phyloP scores from a whole-genome alignment of 345 rosid genomes.

The Euphorbia tirucalli region DNA sequence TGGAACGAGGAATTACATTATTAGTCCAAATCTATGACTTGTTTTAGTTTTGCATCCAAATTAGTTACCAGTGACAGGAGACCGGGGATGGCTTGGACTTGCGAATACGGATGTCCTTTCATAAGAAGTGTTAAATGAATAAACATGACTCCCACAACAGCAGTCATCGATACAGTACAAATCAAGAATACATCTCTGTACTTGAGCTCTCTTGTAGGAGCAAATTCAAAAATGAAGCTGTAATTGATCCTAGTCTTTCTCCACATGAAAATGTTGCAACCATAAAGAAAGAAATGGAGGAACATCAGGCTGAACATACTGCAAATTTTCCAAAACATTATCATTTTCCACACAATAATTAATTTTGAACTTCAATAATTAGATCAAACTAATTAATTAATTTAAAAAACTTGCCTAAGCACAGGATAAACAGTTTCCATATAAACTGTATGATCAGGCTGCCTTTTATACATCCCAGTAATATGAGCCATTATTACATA shows the following conservation, averaged over 20 bases:
- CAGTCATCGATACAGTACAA: conserved; percentile 71
- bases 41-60: background rate
- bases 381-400: background rate
- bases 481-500: conserved; percentile 84
- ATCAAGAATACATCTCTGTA: conserved; percentile 87
- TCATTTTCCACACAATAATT: background rate
- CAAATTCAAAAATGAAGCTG: conserved; percentile 86
- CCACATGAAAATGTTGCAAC: conserved; percentile 96
- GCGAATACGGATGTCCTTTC: conserved; percentile 68
- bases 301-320: conserved; percentile 92
- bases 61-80: conserved; percentile 68
- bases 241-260: conserved; percentile 85
- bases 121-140: conserved; percentile 68
- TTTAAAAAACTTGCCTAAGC: conserved; percentile 59
- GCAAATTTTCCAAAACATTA: conserved; percentile 32
- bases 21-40: no score
- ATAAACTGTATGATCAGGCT: conserved; percentile 56
- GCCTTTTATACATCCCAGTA: conserved; percentile 73
- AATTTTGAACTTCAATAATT: background rate
- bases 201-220: conserved; percentile 81
- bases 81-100: conserved; percentile 90
- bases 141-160: conserved; percentile 74
- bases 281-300: conserved; percentile 83
- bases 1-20: background rate
- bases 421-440: conserved; percentile 98